Base-by-base conservation (phyloP, 2,329 filamentous ascomycete genomes). In the Diaporthe humulicola region DNA sequence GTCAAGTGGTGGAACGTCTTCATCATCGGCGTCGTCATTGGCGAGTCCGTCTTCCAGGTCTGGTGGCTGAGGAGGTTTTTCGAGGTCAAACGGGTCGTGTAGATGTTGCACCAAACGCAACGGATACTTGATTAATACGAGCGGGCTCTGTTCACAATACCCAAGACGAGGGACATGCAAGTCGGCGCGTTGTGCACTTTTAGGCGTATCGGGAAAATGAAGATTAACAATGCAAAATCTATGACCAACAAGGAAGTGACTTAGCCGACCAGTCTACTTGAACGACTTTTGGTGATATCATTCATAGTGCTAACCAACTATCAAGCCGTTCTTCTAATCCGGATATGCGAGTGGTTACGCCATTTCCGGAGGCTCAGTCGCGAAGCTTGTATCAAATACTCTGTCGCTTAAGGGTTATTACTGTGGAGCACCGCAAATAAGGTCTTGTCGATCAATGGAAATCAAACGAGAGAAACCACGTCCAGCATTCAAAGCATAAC, bases 1-100 rank as follows among this genome's bases (percentile, higher is more conserved):
- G 97, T 99, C 84, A 99, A 99, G 89, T 99, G 97, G 97, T 99
- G 97, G 97, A 98, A 97, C 85, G 90, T 98, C 80, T 98, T 98
- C 86, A 96, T 99, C 86, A 92, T 99, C 78, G 90, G 92, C 73
- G 92, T 98, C 69, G 90, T 99, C 77, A 89, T 97, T 78, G 95
- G 94, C 81, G 95, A 98, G 88, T 97, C 95, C 76, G 88, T 98
- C 78, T 99, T 99, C 89, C 97, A 99, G 88, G 96, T 99, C 78
- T 99, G 97, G 96, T 99, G 97, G 96, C 86, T 99, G 84, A 97
- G 98, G 88, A 92, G 97, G 82, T 99, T 99, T 90, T 98, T 98
- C 83, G 96, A 98, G 92, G 92, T 94, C 80, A 92, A 93, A 87
- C 88, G 91, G 69, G 90, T 93, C 70, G 90, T 93, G 78, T 93